Evolutionary conservation across 2,329 filamentous ascomycete species (phyloP).

Genomic region (Hypomyces rosellus): DNA sequence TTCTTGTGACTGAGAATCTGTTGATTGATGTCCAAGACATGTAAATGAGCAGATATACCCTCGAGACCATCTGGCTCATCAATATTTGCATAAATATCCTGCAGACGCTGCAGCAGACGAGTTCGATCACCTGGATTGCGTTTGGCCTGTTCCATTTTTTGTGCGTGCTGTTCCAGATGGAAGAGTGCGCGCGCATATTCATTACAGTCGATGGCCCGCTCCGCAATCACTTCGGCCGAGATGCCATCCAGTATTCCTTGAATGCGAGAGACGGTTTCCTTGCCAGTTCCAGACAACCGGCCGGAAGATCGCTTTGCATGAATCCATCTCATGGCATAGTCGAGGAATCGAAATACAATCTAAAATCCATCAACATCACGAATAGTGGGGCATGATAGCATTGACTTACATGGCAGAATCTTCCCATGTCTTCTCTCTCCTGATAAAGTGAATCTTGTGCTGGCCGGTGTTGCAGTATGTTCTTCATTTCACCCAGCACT

Average conservation of each 20-base stretch:
- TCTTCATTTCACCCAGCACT: constrained; percentile 66
- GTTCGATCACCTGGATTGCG: constrained; percentile 48
- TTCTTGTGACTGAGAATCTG: constrained; percentile 91
- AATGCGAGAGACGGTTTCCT: constrained; percentile 43
- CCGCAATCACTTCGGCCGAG: constrained; percentile 67
- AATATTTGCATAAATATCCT: constrained; percentile 94
- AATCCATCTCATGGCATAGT: constrained; percentile 87
- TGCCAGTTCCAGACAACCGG: constrained; percentile 31
- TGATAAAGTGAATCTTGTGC: constrained; percentile 46
- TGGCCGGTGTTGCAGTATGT: constrained; percentile 61
- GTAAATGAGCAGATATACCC: constrained; percentile 82
- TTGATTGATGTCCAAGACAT: constrained; percentile 84
- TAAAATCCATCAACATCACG: constrained; percentile 30
- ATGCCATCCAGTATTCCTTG: constrained; percentile 54
- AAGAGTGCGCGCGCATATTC: constrained; percentile 90
- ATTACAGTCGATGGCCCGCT: constrained; percentile 84
- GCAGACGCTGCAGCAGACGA: constrained; percentile 67
- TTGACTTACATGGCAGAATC: constrained; percentile 72
- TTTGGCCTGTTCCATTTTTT: constrained; percentile 40
- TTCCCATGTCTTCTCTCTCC: constrained; percentile 68
- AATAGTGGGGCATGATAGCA: constrained; percentile 2
- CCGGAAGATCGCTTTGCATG: constrained; percentile 56
- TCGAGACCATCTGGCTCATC: constrained; percentile 96
- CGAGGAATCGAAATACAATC: constrained; percentile 84
- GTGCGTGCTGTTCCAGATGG: constrained; percentile 87